Conservation (phyloP, 2,329 filamentous ascomycete species). For the Thielaviopsis musarum region DNA sequence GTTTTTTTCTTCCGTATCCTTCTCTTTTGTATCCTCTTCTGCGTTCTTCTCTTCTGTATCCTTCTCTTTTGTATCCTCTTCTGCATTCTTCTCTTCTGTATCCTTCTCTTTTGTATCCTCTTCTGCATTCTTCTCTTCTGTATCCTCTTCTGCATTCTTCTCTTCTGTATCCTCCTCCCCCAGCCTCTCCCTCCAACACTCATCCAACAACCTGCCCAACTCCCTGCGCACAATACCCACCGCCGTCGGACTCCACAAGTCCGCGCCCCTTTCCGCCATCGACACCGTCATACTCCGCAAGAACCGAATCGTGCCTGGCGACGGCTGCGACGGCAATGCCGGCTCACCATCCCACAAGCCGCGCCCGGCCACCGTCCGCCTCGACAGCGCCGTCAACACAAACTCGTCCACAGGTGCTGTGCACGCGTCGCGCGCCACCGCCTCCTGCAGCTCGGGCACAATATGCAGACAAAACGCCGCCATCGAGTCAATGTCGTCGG, state of each 20-base stretch:
- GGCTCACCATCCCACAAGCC: conserved; percentile 69
- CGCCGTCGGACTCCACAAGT: conserved; percentile 64
- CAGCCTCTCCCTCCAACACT: conserved; percentile 30
- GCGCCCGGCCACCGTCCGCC: conserved; percentile 38
- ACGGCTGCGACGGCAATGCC: conserved; percentile 61
- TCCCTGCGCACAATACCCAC: conserved; percentile 44
- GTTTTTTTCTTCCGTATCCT: conserved; percentile 4
- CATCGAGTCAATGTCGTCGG: conserved; percentile 26
- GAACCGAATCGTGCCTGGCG: conserved; percentile 55
- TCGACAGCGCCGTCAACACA: conserved; percentile 23
- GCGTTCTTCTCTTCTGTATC: conserved; percentile 11
- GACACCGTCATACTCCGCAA: conserved; percentile 44
- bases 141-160: conserved; percentile 7
- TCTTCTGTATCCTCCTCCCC: conserved; percentile 14
- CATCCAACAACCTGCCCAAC: conserved; percentile 33
- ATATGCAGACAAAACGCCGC: conserved; percentile 41
- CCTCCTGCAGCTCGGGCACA: conserved; percentile 46
- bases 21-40: conserved; percentile 6
- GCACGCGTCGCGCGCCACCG: conserved; percentile 38
- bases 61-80: conserved; percentile 11
- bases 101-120: conserved; percentile 10
- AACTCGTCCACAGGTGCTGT: conserved; percentile 32
- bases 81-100: conserved; percentile 12
- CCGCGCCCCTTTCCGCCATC: conserved; percentile 56
- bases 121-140: conserved; percentile 13